phyloP scores from a whole-genome alignment of 306 rosid species.

The Trifolium subterraneum region DNA sequence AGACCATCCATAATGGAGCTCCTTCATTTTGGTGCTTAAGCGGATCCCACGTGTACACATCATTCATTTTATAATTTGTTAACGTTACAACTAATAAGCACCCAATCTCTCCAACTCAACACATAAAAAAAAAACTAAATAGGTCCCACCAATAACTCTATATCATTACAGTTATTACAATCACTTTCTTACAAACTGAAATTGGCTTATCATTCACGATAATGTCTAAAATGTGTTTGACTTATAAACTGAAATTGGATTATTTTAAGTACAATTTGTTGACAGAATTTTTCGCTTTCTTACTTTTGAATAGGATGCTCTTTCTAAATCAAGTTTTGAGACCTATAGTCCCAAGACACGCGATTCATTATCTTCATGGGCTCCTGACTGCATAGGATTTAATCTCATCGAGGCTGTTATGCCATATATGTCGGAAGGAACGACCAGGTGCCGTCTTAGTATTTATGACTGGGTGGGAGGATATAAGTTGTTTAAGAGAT shows the following conservation, averaged over 20 bases:
- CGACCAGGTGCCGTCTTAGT: slow-evolving; percentile 91
- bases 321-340: slow-evolving; percentile 78
- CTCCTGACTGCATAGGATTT: slow-evolving; percentile 91
- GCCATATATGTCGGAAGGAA: slow-evolving; percentile 97
- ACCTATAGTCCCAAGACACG: slow-evolving; percentile 80
- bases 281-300: slow-evolving; percentile 37
- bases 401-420: slow-evolving; percentile 94
- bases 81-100: no score
- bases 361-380: slow-evolving; percentile 85
- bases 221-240: slow-evolving; percentile 4
- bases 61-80: no score
- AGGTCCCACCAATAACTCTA: no score
- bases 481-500: slow-evolving; percentile 89
- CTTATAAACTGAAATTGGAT: slow-evolving; percentile 17
- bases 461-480: slow-evolving; percentile 99
- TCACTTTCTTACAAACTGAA: no score
- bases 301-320: slow-evolving; percentile 75
- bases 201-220: no score
- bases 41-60: no score
- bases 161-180: no score
- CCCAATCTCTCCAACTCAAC: no score
- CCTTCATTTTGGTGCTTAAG: no score
- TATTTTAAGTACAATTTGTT: slow-evolving; percentile 21
- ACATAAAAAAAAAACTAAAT: no score
- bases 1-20: no score